Conservation (phyloP, 164 flowering plant genomes). For the Umbellularia californica region DNA sequence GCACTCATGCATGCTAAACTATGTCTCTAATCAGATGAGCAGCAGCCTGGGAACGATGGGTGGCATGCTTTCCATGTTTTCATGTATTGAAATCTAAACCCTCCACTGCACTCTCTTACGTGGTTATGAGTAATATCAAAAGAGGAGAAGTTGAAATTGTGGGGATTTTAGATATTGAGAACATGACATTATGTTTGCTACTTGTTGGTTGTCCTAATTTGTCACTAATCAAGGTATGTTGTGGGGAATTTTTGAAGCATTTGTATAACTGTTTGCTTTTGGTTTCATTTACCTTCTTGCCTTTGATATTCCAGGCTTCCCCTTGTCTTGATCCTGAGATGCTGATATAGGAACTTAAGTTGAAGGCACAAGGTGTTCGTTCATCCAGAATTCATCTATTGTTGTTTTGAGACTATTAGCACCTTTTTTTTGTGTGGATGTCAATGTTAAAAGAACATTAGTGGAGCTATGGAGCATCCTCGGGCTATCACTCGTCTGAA, state of each 20-base stretch:
- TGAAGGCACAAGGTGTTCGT: slow-evolving; percentile 4
- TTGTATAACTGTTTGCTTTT: too few species aligned
- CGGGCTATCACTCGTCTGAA: slow-evolving; percentile 18
- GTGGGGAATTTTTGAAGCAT: too few species aligned
- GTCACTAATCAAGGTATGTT: too few species aligned
- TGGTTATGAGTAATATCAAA: too few species aligned
- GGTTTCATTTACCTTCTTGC: not conserved
- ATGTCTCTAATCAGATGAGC: too few species aligned
- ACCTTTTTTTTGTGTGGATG: slow-evolving; percentile 8
- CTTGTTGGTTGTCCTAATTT: not conserved
- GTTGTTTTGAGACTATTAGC: not conserved
- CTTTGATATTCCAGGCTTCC: not conserved
- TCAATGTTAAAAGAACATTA: slow-evolving; percentile 44
- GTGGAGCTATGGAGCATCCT: slow-evolving; percentile 36
- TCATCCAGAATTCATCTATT: not conserved
- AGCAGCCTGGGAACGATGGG: too few species aligned
- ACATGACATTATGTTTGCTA: not conserved
- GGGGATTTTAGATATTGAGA: too few species aligned
- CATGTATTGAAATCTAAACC: too few species aligned
- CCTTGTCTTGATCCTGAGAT: slow-evolving; percentile 4
- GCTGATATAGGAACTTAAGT: slow-evolving; percentile 2
- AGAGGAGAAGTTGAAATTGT: too few species aligned
- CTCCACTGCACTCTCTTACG: too few species aligned
- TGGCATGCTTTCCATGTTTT: too few species aligned
- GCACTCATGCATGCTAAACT: too few species aligned